A percentile compares a stretch with the other conserved stretches of the same genome.
These are phyloP conservation scores for Saccharomycopsis oosterbeekiorum DNA, from an alignment of 805 yeast genomes.

Conservation along the genomic window DNA sequence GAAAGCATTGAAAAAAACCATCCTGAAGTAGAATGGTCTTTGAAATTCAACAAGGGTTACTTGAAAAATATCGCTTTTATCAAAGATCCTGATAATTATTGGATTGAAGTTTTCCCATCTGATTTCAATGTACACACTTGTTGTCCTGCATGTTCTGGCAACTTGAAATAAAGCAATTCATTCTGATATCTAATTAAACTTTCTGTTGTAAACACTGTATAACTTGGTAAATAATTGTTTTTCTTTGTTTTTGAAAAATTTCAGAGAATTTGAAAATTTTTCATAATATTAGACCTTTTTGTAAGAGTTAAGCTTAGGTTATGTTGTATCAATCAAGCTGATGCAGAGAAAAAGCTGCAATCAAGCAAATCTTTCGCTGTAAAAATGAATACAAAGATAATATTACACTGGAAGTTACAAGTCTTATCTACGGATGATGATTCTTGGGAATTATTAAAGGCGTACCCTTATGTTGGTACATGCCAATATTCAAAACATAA, in stretches of 20 bases:
- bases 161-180: not conserved
- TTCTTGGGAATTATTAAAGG: too few species aligned
- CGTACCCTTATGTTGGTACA: too few species aligned
- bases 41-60: conserved; percentile 46
- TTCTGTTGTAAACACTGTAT: not conserved
- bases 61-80: conserved; percentile 60
- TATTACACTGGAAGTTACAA: too few species aligned
- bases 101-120: conserved; percentile 58
- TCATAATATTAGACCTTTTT: too few species aligned
- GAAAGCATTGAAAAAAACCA: conserved; percentile 37
- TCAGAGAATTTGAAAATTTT: too few species aligned
- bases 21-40: conserved; percentile 45
- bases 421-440: too few species aligned
- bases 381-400: too few species aligned
- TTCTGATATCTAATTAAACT: not conserved
- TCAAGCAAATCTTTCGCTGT: too few species aligned
- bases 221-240: not conserved
- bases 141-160: conserved; percentile 16
- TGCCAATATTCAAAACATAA: too few species aligned
- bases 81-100: conserved; percentile 86
- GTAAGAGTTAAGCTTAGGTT: too few species aligned
- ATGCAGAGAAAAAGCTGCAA: too few species aligned
- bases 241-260: not conserved
- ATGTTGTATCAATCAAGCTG: too few species aligned
- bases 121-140: conserved; percentile 12